A percentile compares a stretch with the other conserved stretches of the same genome.
Evolutionary conservation across 352 stramenopile genomes (phyloP).

Genomic region (Phytophthora uliginosa): DNA sequence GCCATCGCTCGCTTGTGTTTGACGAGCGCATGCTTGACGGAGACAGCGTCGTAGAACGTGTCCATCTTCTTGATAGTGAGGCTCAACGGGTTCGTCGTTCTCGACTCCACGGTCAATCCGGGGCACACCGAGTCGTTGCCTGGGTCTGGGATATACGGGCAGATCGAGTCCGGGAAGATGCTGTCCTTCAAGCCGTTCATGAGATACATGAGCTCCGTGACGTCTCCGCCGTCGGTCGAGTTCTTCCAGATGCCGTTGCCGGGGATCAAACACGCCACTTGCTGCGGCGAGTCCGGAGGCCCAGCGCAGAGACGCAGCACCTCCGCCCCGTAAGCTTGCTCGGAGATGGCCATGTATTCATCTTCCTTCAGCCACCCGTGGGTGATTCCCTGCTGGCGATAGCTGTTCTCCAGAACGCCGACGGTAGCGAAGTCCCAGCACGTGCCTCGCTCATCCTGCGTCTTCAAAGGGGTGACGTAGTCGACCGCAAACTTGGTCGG

Average conservation of each 20-base stretch:
- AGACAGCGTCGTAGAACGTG: slow-evolving; percentile 46
- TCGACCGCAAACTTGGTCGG: slow-evolving; percentile 65
- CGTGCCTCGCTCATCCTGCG: slow-evolving; percentile 67
- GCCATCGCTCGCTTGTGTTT: slow-evolving; percentile 29
- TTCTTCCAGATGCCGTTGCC: slow-evolving; percentile 75
- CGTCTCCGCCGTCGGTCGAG: slow-evolving; percentile 70
- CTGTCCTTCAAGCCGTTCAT: slow-evolving; percentile 60
- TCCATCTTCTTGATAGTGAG: slow-evolving; percentile 59
- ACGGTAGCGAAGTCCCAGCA: slow-evolving; percentile 77
- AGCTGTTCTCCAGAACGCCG: slow-evolving; percentile 64
- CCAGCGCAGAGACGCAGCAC: slow-evolving; percentile 67
- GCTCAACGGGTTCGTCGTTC: slow-evolving; percentile 56
- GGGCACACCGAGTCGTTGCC: slow-evolving; percentile 63
- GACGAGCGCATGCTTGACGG: slow-evolving; percentile 45
- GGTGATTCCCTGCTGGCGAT: slow-evolving; percentile 59
- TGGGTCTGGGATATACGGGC: slow-evolving; percentile 50
- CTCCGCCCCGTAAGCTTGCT: slow-evolving; percentile 75
- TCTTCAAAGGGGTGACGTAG: slow-evolving; percentile 66
- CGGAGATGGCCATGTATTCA: slow-evolving; percentile 64
- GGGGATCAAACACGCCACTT: slow-evolving; percentile 68
- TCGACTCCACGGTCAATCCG: slow-evolving; percentile 43
- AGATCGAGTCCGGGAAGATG: slow-evolving; percentile 64
- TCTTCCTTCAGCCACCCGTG: slow-evolving; percentile 58
- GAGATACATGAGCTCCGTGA: slow-evolving; percentile 58
- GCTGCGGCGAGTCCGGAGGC: slow-evolving; percentile 55